Evolutionary conservation across 2,329 filamentous ascomycete genomes (phyloP).

Genomic region (Colletotrichum gloeosporioides): DNA sequence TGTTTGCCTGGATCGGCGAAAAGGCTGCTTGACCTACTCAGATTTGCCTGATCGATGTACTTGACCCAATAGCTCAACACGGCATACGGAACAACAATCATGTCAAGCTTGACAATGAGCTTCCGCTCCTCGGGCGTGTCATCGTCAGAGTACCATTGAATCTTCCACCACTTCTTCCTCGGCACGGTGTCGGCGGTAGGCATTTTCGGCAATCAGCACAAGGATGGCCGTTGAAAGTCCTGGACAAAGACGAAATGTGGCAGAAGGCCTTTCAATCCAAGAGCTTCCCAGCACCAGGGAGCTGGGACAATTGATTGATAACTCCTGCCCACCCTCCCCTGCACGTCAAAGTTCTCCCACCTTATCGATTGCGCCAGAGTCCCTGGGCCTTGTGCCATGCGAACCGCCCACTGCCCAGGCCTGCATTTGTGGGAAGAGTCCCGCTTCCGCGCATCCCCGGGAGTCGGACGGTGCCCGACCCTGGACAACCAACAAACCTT

Average conservation of each 20-base stretch:
- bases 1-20: conserved; percentile 30
- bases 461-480: conserved; percentile 2
- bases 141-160: conserved; percentile 53
- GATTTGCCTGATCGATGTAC: conserved; percentile 31
- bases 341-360: background rate
- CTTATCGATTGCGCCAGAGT: conserved; percentile 11
- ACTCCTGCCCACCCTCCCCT: background rate
- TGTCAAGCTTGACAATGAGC: conserved; percentile 48
- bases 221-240: background rate
- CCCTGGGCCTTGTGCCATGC: conserved; percentile 11
- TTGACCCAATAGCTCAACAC: conserved; percentile 31
- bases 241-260: background rate
- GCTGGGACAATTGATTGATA: background rate
- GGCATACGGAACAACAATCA: conserved; percentile 40
- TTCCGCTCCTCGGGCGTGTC: conserved; percentile 49
- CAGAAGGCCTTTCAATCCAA: background rate
- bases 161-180: conserved; percentile 37
- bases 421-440: background rate
- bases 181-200: background rate
- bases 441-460: background rate
- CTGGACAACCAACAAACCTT: background rate
- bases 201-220: background rate
- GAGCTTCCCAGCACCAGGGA: background rate
- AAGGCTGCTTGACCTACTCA: conserved; percentile 17
- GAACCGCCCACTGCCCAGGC: background rate